Conservation (phyloP, 2,329 filamentous ascomycete species). For the Botrytis paeoniae region DNA sequence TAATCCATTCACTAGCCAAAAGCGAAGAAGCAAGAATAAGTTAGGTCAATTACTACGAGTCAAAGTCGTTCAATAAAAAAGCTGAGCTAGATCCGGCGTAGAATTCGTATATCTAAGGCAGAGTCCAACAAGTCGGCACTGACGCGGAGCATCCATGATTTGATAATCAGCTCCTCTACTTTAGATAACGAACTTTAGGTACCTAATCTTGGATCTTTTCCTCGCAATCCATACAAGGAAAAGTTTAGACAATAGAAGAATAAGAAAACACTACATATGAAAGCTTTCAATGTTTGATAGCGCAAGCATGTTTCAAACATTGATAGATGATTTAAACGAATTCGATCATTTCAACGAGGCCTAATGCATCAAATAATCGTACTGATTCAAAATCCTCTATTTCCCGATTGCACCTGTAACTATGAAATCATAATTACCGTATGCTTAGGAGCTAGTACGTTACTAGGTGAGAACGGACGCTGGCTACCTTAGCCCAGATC, state of each 20-base stretch:
- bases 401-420: background rate
- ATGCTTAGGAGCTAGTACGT: background rate
- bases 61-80: fast-evolving
- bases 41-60: background rate
- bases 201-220: no score
- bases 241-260: background rate
- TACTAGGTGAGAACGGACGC: background rate
- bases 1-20: background rate
- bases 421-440: no score
- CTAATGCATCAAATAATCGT: background rate
- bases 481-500: background rate
- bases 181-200: background rate
- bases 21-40: background rate
- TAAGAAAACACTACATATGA: background rate
- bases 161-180: background rate
- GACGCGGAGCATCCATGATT: background rate
- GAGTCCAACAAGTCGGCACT: background rate
- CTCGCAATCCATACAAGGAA: background rate
- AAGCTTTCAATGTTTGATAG: background rate
- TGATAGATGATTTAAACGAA: background rate
- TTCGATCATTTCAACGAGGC: background rate
- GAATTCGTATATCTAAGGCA: background rate
- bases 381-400: background rate
- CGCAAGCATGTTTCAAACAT: background rate
- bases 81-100: background rate